Percentiles rank a stretch among this genome's conserved stretches.
These are phyloP conservation scores for Baorangia bicolor DNA, from an alignment of 768 basidiomycete species.

Conservation along the genomic window DNA sequence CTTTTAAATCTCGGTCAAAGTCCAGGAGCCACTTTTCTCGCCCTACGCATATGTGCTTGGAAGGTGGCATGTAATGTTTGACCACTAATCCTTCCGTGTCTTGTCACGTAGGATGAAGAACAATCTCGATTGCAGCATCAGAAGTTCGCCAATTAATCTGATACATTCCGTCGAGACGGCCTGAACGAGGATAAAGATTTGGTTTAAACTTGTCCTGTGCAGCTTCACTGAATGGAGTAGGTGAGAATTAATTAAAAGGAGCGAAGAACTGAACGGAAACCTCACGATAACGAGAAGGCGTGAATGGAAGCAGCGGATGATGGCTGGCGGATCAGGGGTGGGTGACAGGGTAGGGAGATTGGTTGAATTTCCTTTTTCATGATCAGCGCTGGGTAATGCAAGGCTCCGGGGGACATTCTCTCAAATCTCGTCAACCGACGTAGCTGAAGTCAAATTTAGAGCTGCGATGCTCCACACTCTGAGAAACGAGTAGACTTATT, in stretches of 20 bases:
- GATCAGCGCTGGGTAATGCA: slow-evolving; percentile 23
- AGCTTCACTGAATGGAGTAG: slow-evolving; percentile 13
- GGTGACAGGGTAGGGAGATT: slow-evolving; percentile 18
- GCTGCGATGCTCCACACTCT: neutral
- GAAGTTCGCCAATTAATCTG: slow-evolving; percentile 17
- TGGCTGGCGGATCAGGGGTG: slow-evolving; percentile 30
- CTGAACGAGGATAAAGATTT: slow-evolving; percentile 15
- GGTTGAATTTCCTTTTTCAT: slow-evolving; percentile 27
- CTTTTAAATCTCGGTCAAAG: slow-evolving; percentile 21
- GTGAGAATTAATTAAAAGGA: slow-evolving; percentile 29
- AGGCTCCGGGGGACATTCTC: slow-evolving; percentile 6
- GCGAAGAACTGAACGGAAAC: slow-evolving; percentile 25
- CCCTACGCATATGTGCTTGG: slow-evolving; percentile 9
- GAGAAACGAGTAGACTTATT: slow-evolving; percentile 4
- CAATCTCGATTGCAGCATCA: slow-evolving; percentile 9
- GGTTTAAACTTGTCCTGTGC: slow-evolving; percentile 9
- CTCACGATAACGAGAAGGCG: slow-evolving; percentile 32
- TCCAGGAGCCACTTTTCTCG: slow-evolving; percentile 3
- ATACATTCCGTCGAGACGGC: slow-evolving; percentile 7
- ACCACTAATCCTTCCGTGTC: slow-evolving; percentile 4
- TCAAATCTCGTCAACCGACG: slow-evolving; percentile 6
- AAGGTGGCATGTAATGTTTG: slow-evolving; percentile 7
- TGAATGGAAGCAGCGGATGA: slow-evolving; percentile 26
- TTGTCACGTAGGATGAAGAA: slow-evolving; percentile 9
- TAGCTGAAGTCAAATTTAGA: slow-evolving; percentile 7